These are phyloP conservation scores for Monsonia emarginata DNA, from an alignment of 441 rosid genomes.

Conservation along the genomic window DNA sequence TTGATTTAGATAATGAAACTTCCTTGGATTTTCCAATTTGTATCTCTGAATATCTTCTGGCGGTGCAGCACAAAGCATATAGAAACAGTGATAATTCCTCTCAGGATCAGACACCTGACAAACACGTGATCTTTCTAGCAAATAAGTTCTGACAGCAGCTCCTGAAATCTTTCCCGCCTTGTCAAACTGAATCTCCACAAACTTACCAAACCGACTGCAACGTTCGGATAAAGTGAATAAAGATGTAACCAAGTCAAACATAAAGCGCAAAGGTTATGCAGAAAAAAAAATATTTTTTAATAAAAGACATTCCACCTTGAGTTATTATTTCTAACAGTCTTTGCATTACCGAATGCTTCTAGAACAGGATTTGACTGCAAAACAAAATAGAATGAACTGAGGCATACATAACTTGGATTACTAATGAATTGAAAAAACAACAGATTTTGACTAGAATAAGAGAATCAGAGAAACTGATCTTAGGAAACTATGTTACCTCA, in stretches of 20 bases:
- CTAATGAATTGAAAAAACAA: not conserved
- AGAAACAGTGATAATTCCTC: conserved; percentile 75
- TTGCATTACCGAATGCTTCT: conserved; percentile 99
- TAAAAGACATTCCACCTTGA: conserved; percentile 50
- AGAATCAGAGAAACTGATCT: not conserved
- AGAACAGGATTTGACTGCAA: conserved; percentile 98
- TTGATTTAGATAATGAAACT: conserved; percentile 74
- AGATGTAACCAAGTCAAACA: not conserved
- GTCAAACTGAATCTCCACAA: conserved; percentile 71
- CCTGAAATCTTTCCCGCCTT: conserved; percentile 55
- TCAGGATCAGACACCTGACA: conserved; percentile 81
- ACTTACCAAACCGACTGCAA: conserved; percentile 70
- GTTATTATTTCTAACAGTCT: conserved; percentile 97
- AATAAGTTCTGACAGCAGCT: conserved; percentile 69
- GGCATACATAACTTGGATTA: not conserved
- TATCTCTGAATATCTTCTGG: conserved; percentile 44
- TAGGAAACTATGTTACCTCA: conserved; percentile 24
- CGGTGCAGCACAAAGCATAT: conserved; percentile 76
- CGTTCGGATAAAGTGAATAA: not conserved
- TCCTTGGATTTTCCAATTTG: conserved; percentile 54
- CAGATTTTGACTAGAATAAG: conserved; percentile 2
- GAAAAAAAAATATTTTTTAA: not conserved
- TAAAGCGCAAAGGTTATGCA: not conserved
- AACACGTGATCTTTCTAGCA: conserved; percentile 67
- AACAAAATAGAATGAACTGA: conserved; percentile 17